Base-by-base conservation (phyloP, 805 yeast genomes). In the Yarrowia sp. region DNA sequence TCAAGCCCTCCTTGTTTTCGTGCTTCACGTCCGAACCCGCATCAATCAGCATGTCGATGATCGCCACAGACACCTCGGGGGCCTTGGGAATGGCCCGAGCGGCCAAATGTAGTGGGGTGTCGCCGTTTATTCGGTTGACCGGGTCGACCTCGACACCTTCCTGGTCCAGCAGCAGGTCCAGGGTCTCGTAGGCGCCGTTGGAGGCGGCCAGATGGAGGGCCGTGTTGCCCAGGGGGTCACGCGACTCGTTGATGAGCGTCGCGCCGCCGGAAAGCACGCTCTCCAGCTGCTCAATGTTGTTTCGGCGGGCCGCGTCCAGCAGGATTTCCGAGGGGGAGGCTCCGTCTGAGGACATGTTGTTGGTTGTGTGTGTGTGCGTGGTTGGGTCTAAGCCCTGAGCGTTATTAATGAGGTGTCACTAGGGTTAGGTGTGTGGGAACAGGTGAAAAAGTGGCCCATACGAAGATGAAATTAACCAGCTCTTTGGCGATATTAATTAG, bases 81-180 rank as follows among this genome's bases (percentile, higher is more conserved):
- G 93, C 97, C 31, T 85, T 86, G 51, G 80, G 79, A 13, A 92
- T 81, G 74, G 89, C 93, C 67, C 83, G 83, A 11, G 87, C 96
- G 5, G 97, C 96, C 67, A 83, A 77, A 75, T 93, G 98, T 68
- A 95, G 81, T 13, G 99, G 98, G 1, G 98, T 90, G 68, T 90
- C 92, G 42, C 92, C 92, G 62, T 87, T 88, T 33, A 82, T 66
- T 41, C 85, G 81, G 74, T 89, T 89, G 44, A 76, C 73, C 1
- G 97, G 95, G 74, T 95, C 97, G 35, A 92, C 86, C 69, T 92
- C 97, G 17, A 92, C 92, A 1, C 95, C 97, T 67, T 90, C 96
- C 64, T 88, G 86, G 74, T 93, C 98, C 66, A 93, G 79, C 17
- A 93, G 78, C 60, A 82, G 77, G 73, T 93, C 98, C 72, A 95